Conservation (phyloP, 257 asterid genomes). For the Vinca minor region DNA sequence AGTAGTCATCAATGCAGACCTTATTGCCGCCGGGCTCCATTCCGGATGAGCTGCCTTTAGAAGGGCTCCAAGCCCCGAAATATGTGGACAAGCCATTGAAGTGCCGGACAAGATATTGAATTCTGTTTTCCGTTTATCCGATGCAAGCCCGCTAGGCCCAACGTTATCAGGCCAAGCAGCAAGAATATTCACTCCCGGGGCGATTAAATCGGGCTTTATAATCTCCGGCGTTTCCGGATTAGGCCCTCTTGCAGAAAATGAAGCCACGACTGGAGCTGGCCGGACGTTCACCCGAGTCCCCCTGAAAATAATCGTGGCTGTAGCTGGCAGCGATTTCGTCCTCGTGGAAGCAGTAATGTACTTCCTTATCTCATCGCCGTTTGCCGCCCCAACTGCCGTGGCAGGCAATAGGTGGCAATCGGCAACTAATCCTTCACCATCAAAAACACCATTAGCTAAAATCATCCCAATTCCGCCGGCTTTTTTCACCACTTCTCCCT, state of each 20-base stretch:
- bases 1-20: slow-evolving; percentile 86
- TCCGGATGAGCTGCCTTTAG: slow-evolving; percentile 85
- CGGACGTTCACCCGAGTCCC: slow-evolving; percentile 63
- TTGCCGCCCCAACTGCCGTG: slow-evolving; percentile 56
- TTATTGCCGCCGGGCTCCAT: slow-evolving; percentile 88
- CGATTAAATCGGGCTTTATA: slow-evolving; percentile 75
- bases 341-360: slow-evolving; percentile 39
- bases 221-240: slow-evolving; percentile 76
- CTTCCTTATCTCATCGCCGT: slow-evolving; percentile 57
- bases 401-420: slow-evolving; percentile 86
- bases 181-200: slow-evolving; percentile 82
- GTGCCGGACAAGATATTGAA: slow-evolving; percentile 81
- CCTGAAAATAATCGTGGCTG: slow-evolving; percentile 49
- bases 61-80: slow-evolving; percentile 73
- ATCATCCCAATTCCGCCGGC: slow-evolving; percentile 89
- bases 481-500: slow-evolving; percentile 79
- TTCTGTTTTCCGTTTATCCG: slow-evolving; percentile 61
- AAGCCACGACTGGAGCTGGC: slow-evolving; percentile 82
- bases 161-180: slow-evolving; percentile 82
- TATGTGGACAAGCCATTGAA: slow-evolving; percentile 93
- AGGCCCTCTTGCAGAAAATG: slow-evolving; percentile 88
- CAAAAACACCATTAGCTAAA: slow-evolving; percentile 72
- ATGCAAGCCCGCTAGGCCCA: slow-evolving; percentile 61
- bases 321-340: slow-evolving; percentile 30
- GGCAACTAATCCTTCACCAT: slow-evolving; percentile 79